Evolutionary conservation across 345 rosid genomes (phyloP), one percentile per base, ranked within the genome.

Genomic region (Citrus sp.): DNA sequence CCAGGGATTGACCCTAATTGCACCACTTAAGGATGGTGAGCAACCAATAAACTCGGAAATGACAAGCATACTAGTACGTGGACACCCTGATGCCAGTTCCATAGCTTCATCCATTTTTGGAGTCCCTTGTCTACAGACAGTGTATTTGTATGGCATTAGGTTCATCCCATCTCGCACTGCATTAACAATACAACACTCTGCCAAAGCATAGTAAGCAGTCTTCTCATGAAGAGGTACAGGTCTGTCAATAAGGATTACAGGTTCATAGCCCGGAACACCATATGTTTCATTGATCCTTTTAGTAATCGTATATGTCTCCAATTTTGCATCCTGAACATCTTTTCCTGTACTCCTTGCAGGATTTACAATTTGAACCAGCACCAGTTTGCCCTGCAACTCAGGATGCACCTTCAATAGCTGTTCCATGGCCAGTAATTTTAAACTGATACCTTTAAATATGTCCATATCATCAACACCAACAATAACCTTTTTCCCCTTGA

Each of bases 121-220:
- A 54, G 87, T 82, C 54, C 90, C 87, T 59, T 87, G 90, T 25
- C 90, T 79, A 73, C 86, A 85, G 24, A 87, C 84, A 54, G 81
- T 87, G 77, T 87, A 87, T 82, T 87, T 82, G 80, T 87, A 87
- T 16, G 88, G 88, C 68, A 85, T 84, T 70, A 87, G 80, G 80
- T 87, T 87, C 90, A 87, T 87, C 24, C 90, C 90, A 76, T 87
- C 90, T 72, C 89, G 83, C 38, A 87, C 85, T 7, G 88, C 89
- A 66, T 87, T 87, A 42, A 87, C 85, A 77, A 87, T 66, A 79
- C 88, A 87, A 79, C 90, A 87, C 64, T 85, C 90, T 35, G 90
- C 87, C 81, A 85, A 2, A n/a, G 90, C 88, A 63, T 87, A 87
- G 27, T 87, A 87, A 30, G 90, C 90, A 80, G 88, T 83, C 82